Evolutionary conservation across 768 basidiomycete genomes (phyloP).

Genomic region (Porpolomopsis calyptriformis): DNA sequence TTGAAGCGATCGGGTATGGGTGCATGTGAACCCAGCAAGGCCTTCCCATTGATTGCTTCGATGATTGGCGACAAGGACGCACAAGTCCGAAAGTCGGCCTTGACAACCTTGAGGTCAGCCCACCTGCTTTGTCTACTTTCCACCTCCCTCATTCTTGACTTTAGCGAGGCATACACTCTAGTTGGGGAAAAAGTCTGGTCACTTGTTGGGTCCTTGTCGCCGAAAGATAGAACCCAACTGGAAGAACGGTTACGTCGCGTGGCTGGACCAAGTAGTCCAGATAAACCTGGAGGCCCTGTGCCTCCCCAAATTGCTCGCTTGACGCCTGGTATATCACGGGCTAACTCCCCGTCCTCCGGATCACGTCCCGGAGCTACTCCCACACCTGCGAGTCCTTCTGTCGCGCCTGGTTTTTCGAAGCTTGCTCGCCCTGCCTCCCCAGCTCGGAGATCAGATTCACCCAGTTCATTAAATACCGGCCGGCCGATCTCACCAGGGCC

Average conservation of each 20-base stretch:
- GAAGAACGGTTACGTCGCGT: conserved; percentile 82
- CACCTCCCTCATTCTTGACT: conserved; percentile 9
- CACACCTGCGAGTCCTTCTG: conserved; percentile 19
- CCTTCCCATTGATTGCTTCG: conserved; percentile 64
- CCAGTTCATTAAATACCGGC: conserved; percentile 22
- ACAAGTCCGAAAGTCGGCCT: conserved; percentile 76
- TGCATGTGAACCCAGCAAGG: conserved; percentile 71
- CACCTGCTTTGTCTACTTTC: conserved; percentile 3
- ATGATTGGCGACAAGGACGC: conserved; percentile 88
- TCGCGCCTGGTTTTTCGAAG: conserved; percentile 27
- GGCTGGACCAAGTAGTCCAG: conserved; percentile 46
- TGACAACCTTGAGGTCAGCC: conserved; percentile 70
- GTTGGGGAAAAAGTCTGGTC: conserved; percentile 83
- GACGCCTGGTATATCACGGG: conserved; percentile 34
- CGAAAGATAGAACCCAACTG: conserved; percentile 87
- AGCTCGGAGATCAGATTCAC: conserved; percentile 34
- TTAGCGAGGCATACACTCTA: conserved; percentile 70
- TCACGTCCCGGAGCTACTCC: conserved; percentile 34
- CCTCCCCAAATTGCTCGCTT: conserved; percentile 44
- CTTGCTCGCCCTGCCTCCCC: conserved; percentile 36
- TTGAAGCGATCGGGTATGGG: conserved; percentile 75
- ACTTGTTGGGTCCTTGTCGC: conserved; percentile 59
- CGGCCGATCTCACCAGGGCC: conserved; percentile 36
- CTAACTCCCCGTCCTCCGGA: conserved; percentile 36
- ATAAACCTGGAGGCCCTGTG: conserved; percentile 32